phyloP scores from a whole-genome alignment of 164 flowering plant genomes.

The Nelumbo lutea region DNA sequence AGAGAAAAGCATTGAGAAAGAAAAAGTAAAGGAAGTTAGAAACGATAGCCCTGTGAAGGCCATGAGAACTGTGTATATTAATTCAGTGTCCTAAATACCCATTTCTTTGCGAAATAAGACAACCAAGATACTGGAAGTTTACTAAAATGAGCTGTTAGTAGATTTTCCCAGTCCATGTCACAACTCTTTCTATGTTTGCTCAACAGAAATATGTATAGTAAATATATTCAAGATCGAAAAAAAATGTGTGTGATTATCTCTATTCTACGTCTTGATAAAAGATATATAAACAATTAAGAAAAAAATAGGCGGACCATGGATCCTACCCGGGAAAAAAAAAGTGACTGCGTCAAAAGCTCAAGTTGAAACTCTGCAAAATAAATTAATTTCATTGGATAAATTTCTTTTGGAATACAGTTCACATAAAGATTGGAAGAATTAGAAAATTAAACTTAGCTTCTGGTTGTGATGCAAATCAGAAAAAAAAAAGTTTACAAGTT shows the following conservation, averaged over 20 bases:
- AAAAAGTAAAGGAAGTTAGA: neutral
- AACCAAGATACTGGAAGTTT: too few relatives aligned
- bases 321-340: slow-evolving; percentile 84
- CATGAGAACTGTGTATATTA: neutral
- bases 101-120: too few relatives aligned
- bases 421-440: neutral
- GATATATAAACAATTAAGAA: neutral
- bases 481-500: too few relatives aligned
- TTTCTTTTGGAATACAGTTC: neutral
- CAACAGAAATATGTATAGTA: neutral
- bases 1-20: neutral
- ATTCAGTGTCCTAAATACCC: neutral
- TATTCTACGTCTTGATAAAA: neutral
- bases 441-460: too few relatives aligned
- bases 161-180: neutral
- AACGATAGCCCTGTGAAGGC: neutral
- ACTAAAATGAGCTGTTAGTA: neutral
- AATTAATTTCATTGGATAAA: neutral
- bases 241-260: neutral
- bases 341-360: slow-evolving; percentile 96
- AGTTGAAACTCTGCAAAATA: slow-evolving; percentile 82
- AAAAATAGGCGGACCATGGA: neutral
- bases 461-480: too few relatives aligned
- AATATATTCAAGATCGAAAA: neutral
- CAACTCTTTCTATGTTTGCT: neutral